Base-by-base conservation (phyloP, 2,329 filamentous ascomycete genomes). In the Colletotrichum tabaci region DNA sequence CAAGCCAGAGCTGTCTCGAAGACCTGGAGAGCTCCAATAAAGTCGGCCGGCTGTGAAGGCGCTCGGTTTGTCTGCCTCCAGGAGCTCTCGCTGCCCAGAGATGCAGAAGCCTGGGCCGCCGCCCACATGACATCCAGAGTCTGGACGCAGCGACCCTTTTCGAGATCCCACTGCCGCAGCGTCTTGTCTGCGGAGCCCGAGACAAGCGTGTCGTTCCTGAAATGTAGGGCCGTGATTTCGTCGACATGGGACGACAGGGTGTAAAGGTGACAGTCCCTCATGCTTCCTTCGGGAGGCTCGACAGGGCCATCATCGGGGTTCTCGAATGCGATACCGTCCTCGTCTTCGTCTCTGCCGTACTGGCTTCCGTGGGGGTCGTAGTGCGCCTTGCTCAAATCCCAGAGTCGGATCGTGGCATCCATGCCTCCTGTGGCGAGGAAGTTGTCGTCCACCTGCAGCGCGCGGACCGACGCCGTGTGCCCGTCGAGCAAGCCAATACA, bases 121-220 rank as follows among this genome's bases (percentile, higher is more conserved):
- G 96, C 96, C 96, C 96, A 99, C 80, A 99, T 93, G 8, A 99
- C 96, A 82, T 99, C 96, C 60, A 99, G 86, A 3, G 96, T 99
- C 83, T 99, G 96, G 65, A 99, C 94, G 81, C 96, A 98, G 60
- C 96, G 93, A n/a, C 96, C 96, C 80, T 95, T 98, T 77, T 96
- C 94, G 61, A 99, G 87, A 85, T 99, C 96, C 96, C 96, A 99
- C 81, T 99, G 96, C 55, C 96, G 92, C 66, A 99, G 86, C 1
- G 96, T 99, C 87, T 99, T 99, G 84, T 99, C 96, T 0, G 96
- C 93, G 9, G 96, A 98, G 15, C 96, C 96, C 2, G 96, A 99
- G 42, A 99, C 95, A 18, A 99, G 88, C 0, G 94, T 95, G 75
- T 98, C 92, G 66, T 94, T 94, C 71, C 91, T 89, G 84, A 99